Percentiles rank a stretch among this genome's conserved stretches.
Evolutionary conservation across 495 filamentous ascomycete species (phyloP).

Genomic region (Podospora fimiseda): DNA sequence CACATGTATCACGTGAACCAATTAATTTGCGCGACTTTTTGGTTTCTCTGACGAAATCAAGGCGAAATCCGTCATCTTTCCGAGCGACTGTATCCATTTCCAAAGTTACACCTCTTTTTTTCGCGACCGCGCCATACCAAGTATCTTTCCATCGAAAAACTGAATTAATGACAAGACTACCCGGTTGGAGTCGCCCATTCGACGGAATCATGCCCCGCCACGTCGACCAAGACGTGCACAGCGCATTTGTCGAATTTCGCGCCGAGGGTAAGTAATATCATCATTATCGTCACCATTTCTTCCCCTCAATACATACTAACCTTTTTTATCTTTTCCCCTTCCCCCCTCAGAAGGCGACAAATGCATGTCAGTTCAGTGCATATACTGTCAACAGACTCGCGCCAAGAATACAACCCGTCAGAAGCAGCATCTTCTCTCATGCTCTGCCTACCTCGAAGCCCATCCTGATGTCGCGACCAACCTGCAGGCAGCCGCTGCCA

Average conservation of each 20-base stretch:
- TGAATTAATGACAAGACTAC: slow-evolving; percentile 1
- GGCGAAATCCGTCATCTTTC: too few species aligned
- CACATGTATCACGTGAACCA: not conserved
- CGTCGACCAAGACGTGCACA: slow-evolving; percentile 22
- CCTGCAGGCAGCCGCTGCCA: slow-evolving; percentile 10
- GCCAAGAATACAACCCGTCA: slow-evolving; percentile 32
- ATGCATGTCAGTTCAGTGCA: slow-evolving; percentile 23
- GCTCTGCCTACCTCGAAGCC: slow-evolving; percentile 19
- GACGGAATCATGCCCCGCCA: slow-evolving; percentile 19
- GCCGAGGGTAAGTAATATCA: slow-evolving; percentile 14
- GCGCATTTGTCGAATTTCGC: slow-evolving; percentile 23
- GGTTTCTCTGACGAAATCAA: too few species aligned
- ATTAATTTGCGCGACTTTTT: not conserved
- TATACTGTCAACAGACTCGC: slow-evolving; percentile 21
- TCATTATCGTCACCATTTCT: too few species aligned
- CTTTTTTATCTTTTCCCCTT: not conserved
- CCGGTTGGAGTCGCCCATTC: slow-evolving; percentile 2
- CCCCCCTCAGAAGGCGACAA: slow-evolving; percentile 13
- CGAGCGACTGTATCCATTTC: slow-evolving; percentile 9
- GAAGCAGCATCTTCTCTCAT: slow-evolving; percentile 25
- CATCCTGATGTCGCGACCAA: slow-evolving; percentile 19
- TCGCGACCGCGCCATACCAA: not conserved
- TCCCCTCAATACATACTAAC: slow-evolving; percentile 9
- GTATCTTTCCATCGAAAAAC: not conserved
- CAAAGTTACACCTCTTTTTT: slow-evolving; percentile 4